Percentiles rank a stretch among this genome's conserved stretches.
phyloP scores from a whole-genome alignment of 2,329 filamentous ascomycete species.

The Trichoderma sp. region DNA sequence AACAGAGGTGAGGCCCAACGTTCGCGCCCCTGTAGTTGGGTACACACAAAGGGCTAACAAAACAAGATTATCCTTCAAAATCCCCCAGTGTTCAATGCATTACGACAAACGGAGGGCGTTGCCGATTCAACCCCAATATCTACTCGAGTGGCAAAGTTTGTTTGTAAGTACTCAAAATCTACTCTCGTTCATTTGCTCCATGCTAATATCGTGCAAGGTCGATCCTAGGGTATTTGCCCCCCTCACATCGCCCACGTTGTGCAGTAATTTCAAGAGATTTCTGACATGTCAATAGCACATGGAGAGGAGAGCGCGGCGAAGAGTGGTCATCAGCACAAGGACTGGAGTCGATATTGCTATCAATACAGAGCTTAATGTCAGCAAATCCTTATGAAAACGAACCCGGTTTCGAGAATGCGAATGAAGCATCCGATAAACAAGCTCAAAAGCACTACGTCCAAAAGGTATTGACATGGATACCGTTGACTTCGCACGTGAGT shows the following conservation, averaged over 20 bases:
- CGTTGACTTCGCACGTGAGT: neutral
- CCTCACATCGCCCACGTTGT: neutral
- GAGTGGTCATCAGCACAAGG: slow-evolving; percentile 97
- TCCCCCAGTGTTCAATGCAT: slow-evolving; percentile 61
- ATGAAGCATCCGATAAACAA: slow-evolving; percentile 65
- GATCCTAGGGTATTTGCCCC: slow-evolving; percentile 70
- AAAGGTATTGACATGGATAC: slow-evolving; percentile 50
- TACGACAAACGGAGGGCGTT: slow-evolving; percentile 85
- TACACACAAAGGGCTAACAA: neutral
- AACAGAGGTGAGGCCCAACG: slow-evolving; percentile 55
- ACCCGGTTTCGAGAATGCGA: slow-evolving; percentile 81
- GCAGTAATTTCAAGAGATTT: neutral
- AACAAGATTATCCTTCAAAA: slow-evolving; percentile 74
- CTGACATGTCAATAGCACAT: slow-evolving; percentile 62
- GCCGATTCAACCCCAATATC: slow-evolving; percentile 95
- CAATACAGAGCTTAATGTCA: slow-evolving; percentile 95
- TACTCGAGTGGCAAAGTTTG: slow-evolving; percentile 91
- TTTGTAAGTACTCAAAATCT: slow-evolving; percentile 57
- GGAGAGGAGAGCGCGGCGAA: slow-evolving; percentile 85
- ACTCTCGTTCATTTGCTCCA: neutral
- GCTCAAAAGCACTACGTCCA: slow-evolving; percentile 71
- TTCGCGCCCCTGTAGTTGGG: too few species aligned
- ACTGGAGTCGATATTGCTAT: slow-evolving; percentile 88
- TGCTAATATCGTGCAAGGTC: slow-evolving; percentile 52
- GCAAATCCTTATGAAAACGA: slow-evolving; percentile 94